Evolutionary conservation across 441 rosid genomes (phyloP), one percentile per base, ranked within the genome.

Genomic region (Croton setiger): DNA sequence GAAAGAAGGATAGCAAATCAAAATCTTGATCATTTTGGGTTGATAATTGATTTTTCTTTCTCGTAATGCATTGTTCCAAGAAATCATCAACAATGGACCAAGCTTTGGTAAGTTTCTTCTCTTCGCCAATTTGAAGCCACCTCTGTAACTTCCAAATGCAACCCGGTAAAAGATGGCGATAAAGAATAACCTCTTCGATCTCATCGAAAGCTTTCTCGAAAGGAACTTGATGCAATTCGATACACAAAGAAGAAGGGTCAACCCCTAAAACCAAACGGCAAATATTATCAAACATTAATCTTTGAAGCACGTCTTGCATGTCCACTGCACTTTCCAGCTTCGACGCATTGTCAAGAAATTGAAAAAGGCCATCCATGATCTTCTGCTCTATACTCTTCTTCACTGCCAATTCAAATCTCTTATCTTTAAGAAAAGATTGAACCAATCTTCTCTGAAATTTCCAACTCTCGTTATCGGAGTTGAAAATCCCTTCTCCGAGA

Each of bases 401-500:
- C 37, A 43, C 4, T 61, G 37, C 35, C 63, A 47, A 7, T 27
- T 57, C 48, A 18, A 61, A 66, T 37, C 37, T 65, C 39, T 4
- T 47, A 51, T 66, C 47, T 7, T 48, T 67, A 4, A 77, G 44
- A 36, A 68, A 20, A 13, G 58, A 51, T 1, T 76, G 81, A 20
- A 68, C n/a, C 10, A 69, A 33, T 27, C 57, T 78, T 39, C 84
- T 51, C 13, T 55, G 73, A 14, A 8, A 14, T 64, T 63, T 71
- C 84, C 84, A 80, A 20, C 44, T 21, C 4, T 72, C 81, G 0
- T 53, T 43, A 15, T 82, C 83, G 3, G 79, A 66, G 5, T 57
- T 70, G 70, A 79, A 51, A 15, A 79, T 66, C 1, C 84, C 80
- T 10, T 75, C 82, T 33, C 85, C 81, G 0, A 76, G n/a, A 4